A percentile compares a stretch with the other conserved stretches of the same genome.
phyloP scores from a whole-genome alignment of 257 asterid species.

The Rauvolfia tetraphylla region DNA sequence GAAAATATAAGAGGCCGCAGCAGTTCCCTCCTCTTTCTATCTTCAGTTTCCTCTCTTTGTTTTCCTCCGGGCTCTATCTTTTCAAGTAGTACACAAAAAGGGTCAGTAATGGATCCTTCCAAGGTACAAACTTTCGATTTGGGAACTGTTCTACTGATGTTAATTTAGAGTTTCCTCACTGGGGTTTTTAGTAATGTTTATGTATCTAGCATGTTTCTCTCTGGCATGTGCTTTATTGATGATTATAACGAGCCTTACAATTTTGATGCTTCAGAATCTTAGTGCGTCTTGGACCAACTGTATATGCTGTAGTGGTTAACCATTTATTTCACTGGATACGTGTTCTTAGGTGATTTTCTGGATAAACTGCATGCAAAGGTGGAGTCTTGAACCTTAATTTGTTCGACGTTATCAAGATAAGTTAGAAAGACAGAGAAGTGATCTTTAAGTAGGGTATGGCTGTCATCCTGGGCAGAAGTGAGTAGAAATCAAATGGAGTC shows the following conservation, averaged over 20 bases:
- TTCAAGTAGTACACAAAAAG: neutral
- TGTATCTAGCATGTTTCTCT: neutral
- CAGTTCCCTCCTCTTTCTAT: constrained; percentile 4
- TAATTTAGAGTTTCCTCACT: neutral
- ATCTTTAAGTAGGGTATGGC: neutral
- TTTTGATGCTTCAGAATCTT: neutral
- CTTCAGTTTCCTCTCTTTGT: neutral
- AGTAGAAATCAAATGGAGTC: neutral
- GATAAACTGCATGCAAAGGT: neutral
- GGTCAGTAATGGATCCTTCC: constrained; percentile 35
- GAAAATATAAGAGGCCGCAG: constrained; percentile 8
- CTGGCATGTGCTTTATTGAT: neutral
- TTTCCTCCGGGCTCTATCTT: constrained; percentile 1
- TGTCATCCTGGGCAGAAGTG: neutral
- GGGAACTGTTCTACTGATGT: neutral
- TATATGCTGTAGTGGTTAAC: neutral
- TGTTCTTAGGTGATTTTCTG: neutral
- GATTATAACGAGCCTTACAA: neutral
- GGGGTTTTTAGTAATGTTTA: neutral
- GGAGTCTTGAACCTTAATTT: neutral
- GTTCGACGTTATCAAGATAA: neutral
- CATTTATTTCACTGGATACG: neutral
- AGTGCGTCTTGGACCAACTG: neutral
- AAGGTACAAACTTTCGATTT: constrained; percentile 21
- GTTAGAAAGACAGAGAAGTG: too few relatives aligned